Evolutionary conservation across 2,329 filamentous ascomycete genomes (phyloP), one percentile per base, ranked within the genome.

Genomic region (Trichoderma sp.): DNA sequence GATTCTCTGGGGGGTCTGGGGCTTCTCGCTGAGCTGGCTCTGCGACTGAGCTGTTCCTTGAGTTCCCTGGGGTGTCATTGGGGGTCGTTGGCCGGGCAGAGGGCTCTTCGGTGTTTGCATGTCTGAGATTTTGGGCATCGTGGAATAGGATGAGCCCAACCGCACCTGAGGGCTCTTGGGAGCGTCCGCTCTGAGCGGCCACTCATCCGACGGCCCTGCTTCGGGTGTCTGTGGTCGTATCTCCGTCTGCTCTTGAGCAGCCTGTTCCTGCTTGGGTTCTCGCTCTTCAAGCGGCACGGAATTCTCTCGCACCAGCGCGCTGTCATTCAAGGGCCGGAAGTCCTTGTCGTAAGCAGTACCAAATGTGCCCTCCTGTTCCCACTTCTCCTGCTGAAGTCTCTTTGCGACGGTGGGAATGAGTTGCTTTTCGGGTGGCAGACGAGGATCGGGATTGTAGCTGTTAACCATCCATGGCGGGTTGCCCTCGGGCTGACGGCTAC

Each of bases 381-480:
- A 97, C 78, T 95, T 92, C 79, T 97, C 94, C 81, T 97, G 95
- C 78, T 96, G 92, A 79, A 98, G 86, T 68, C 93, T 87, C 75
- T 91, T 93, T 14, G 96, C 96, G 71, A 98, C 94, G 0, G 96
- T 98, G 0, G 96, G 96, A 13, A 99, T 88, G 65, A 99, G 89
- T 77, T 99, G 96, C 79, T 99, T 92, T 71, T 99, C 96, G 0
- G 94, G 96, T 6, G 96, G 96, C 39, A 99, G 84, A 70, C 94
- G 90, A 34, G 96, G 96, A 77, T 99, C 96, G 0, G 96, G 96
- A 76, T 96, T 97, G 80, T 97, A 99, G 80, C 97, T 93, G 26
- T 91, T 92, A 56, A 96, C 88, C 80, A 98, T 87, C 96, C 96
- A 99, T 63, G 96, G 96, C 11, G 96, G 94, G 66, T 98, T 95